phyloP scores from a whole-genome alignment of 1,139 yeast genomes.

The Blastobotrys petasosporus region DNA sequence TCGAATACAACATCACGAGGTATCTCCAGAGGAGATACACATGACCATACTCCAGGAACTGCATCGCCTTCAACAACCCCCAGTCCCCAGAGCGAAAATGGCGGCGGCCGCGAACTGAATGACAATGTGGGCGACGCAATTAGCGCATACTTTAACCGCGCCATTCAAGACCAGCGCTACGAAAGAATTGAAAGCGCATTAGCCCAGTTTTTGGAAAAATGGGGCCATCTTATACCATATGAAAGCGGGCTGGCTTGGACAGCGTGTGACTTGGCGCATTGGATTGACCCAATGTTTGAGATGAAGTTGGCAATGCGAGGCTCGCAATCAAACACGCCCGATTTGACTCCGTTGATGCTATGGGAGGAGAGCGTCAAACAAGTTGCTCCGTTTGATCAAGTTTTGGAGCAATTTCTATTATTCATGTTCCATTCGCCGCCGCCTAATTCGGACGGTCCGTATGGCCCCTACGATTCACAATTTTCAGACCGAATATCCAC shows the following conservation, averaged over 20 bases:
- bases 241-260: conserved; percentile 83
- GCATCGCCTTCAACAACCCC: conserved; percentile 16
- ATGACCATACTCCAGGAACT: conserved; percentile 15
- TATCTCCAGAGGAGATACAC: conserved; percentile 20
- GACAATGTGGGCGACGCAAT: conserved; percentile 9
- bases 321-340: conserved; percentile 16
- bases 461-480: conserved; percentile 35
- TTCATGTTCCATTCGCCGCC: conserved; percentile 70
- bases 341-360: conserved; percentile 18
- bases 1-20: conserved; percentile 32
- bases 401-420: conserved; percentile 69
- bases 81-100: conserved; percentile 1
- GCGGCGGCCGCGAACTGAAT: conserved; percentile 1
- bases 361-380: conserved; percentile 7
- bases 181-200: conserved; percentile 57
- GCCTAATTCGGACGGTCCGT: conserved; percentile 22
- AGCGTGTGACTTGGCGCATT: conserved; percentile 81
- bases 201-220: conserved; percentile 57
- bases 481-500: conserved; percentile 59
- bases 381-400: conserved; percentile 22
- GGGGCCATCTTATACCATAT: conserved; percentile 75
- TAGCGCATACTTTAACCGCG: conserved; percentile 15
- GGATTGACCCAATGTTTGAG: conserved; percentile 61
- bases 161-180: conserved; percentile 31
- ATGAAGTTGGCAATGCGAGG: conserved; percentile 12